Conservation (phyloP, 2,329 filamentous ascomycete species). For the Beauveria medogensis region DNA sequence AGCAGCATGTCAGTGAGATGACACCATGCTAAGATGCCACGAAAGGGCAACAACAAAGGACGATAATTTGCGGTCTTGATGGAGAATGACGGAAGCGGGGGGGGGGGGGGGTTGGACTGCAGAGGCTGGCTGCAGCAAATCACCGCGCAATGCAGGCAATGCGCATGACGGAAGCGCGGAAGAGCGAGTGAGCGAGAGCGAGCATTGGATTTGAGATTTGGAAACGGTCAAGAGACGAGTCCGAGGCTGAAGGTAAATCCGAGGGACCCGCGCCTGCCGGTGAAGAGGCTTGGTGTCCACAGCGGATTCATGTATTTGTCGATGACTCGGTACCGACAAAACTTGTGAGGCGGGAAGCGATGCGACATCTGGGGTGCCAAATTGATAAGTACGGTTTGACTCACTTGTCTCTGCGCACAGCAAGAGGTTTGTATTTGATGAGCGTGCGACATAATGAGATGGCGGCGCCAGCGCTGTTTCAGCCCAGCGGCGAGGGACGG, state of each 20-base stretch:
- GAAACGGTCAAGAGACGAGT: constrained; percentile 1
- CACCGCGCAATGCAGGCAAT: no score
- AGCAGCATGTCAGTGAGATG: no score
- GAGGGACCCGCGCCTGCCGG: neutral
- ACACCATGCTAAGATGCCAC: no score
- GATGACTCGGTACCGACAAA: no score
- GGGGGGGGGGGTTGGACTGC: no score
- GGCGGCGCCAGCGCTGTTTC: constrained; percentile 3
- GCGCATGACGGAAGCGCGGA: neutral
- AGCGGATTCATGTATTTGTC: neutral
- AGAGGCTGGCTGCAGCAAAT: no score
- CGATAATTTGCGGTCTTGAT: no score
- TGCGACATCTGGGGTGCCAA: neutral
- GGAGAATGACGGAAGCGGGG: no score
- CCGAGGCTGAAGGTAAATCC: neutral
- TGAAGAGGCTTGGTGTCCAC: neutral
- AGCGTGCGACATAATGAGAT: neutral
- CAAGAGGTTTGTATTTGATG: neutral
- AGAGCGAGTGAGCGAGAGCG: neutral
- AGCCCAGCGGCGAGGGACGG: neutral
- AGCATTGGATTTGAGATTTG: neutral
- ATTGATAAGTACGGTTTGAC: neutral
- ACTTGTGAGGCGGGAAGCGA: neutral
- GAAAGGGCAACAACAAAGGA: no score
- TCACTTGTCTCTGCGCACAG: neutral